Base-by-base conservation (phyloP, 164 flowering plant genomes). In the Aristolochia contorta region DNA sequence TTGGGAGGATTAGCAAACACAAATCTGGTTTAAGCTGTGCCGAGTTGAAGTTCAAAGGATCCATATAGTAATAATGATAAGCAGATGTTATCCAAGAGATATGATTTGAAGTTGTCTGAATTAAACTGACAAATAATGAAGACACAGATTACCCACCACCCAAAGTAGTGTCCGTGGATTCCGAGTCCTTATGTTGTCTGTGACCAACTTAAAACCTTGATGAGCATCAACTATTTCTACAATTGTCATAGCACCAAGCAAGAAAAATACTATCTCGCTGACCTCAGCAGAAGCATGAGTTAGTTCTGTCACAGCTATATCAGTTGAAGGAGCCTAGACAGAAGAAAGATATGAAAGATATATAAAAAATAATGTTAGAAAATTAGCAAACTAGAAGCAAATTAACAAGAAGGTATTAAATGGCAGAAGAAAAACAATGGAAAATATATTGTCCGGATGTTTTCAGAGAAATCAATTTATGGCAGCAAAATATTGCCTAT, bases 221-320 rank as follows among this genome's bases (percentile, higher is more conserved):
- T 93, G 99, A 33, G 99, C 96, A 80, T 93, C 97, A 69, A 93
- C 79, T 61, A 93, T 90, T 78, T 93, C 98, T 25, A 93, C 98
- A 47, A 90, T 93, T 61, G 99, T 93, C 99, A 90, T 90, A 76
- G 99, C 99, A 67, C 99, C 99, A 67, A 93, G 89, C 84, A 93
- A 68, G 80, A 93, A 93, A 78, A 93, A 93, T 20, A 93, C 99
- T 45, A 93, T 85, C 73, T 90, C 87, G 72, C 99, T 90, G 65
- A 93, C 99, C 84, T 90, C 99, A 20, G 84, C 94, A 70, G 92
- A 83, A 68, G 99, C 94, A 79, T 74, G 87, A 63, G 75, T 62
- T 63, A 93, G 77, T 80, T 93, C 92, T 56, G 79, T 65, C 57
- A 86, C 91, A 75, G 92, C 97, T 62, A 93, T 72, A 23, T 90